A percentile compares a stretch with the other conserved stretches of the same genome.
These are phyloP conservation scores for Arthroderma sp. DNA, from an alignment of 2,329 filamentous ascomycete species.

Conservation along the genomic window DNA sequence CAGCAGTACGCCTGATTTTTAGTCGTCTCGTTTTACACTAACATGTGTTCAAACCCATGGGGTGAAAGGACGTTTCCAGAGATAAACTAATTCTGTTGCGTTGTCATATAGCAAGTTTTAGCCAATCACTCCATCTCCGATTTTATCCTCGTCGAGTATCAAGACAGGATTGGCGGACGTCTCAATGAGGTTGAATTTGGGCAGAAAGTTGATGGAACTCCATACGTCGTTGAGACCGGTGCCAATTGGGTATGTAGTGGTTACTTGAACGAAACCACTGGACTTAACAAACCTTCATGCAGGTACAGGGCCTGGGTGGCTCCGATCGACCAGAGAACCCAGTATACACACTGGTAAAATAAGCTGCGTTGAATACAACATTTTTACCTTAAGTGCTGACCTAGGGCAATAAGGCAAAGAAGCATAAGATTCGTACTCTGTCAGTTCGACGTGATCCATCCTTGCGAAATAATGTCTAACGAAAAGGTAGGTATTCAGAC, in stretches of 20 bases:
- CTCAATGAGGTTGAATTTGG: slow-evolving; percentile 47
- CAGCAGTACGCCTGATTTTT: slow-evolving; percentile 31
- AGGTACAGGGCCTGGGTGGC: slow-evolving; percentile 1
- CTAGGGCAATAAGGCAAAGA: slow-evolving; percentile 32
- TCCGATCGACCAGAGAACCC: slow-evolving; percentile 38
- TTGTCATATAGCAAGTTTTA: slow-evolving; percentile 40
- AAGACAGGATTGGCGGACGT: slow-evolving; percentile 49
- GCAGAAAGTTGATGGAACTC: slow-evolving; percentile 35
- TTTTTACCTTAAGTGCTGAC: no score
- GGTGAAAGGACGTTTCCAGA: background rate
- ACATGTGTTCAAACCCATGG: background rate
- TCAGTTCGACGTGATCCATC: background rate
- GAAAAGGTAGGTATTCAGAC: slow-evolving; percentile 46
- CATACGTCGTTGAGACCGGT: slow-evolving; percentile 49
- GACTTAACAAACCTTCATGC: background rate
- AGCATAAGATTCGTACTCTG: slow-evolving; percentile 31
- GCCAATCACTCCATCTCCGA: slow-evolving; percentile 48
- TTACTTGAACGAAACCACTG: background rate
- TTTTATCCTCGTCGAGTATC: slow-evolving; percentile 53
- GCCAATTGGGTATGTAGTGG: slow-evolving; percentile 47
- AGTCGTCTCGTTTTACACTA: slow-evolving; percentile 6
- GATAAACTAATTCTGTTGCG: background rate
- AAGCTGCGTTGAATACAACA: slow-evolving; percentile 1
- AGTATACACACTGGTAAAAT: slow-evolving; percentile 42
- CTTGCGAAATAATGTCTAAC: background rate